Conservation (phyloP, 352 stramenopile genomes). For the Pythium dissotocum region DNA sequence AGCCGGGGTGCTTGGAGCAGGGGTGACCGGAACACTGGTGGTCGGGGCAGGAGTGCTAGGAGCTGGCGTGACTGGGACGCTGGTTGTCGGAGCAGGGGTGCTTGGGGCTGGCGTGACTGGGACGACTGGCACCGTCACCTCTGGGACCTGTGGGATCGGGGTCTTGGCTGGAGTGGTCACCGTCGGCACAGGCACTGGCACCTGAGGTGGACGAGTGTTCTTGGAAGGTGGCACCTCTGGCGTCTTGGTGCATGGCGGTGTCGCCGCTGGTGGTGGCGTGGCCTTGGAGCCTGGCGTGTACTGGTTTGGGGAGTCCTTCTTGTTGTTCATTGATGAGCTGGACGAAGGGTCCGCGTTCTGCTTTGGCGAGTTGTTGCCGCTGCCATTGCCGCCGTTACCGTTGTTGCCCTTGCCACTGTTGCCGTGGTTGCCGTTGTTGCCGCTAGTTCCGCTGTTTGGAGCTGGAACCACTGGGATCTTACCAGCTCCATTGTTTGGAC, state of each 20-base stretch:
- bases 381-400: not conserved
- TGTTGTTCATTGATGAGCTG: slow-evolving; percentile 5
- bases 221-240: slow-evolving; percentile 3
- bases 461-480: not conserved
- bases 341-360: not conserved
- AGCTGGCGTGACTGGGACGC: not conserved
- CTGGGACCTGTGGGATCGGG: not conserved
- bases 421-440: not conserved
- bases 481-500: not conserved
- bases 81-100: not conserved
- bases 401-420: too few relatives aligned
- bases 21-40: not conserved
- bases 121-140: not conserved
- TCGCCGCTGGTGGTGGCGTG: not conserved
- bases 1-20: not conserved
- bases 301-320: slow-evolving; percentile 11
- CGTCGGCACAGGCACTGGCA: not conserved
- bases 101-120: not conserved
- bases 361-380: not conserved
- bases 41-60: not conserved
- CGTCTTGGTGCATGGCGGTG: not conserved
- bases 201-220: not conserved
- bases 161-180: not conserved
- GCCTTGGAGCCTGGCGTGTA: slow-evolving; percentile 5
- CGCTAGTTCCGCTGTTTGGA: not conserved